These are phyloP conservation scores for Vitis riparia DNA, from an alignment of 164 flowering plant genomes.

Conservation along the genomic window DNA sequence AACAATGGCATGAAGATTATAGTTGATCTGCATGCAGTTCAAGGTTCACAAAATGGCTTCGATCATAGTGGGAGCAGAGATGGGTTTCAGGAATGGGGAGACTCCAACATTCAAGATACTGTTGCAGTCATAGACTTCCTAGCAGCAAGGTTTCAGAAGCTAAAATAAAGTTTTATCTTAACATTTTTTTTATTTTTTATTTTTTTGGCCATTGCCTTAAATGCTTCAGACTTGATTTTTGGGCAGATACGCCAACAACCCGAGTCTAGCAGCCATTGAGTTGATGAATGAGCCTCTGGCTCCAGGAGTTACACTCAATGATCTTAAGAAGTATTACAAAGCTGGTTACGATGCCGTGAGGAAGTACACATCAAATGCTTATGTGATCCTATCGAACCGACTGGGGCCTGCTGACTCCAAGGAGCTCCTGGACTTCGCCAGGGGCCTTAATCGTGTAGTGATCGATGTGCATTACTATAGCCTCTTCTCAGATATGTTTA, in stretches of 20 bases:
- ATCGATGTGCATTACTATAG: slow-evolving; percentile 32
- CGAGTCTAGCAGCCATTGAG: slow-evolving; percentile 25
- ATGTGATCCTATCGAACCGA: slow-evolving; percentile 24
- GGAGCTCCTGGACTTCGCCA: slow-evolving; percentile 19
- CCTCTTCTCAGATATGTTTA: slow-evolving; percentile 8
- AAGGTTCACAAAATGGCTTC: slow-evolving; percentile 26
- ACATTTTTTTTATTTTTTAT: background rate
- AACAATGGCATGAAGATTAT: slow-evolving; percentile 29
- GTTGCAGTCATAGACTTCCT: slow-evolving; percentile 25
- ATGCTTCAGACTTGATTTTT: background rate
- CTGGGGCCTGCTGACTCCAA: slow-evolving; percentile 12
- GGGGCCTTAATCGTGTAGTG: slow-evolving; percentile 4
- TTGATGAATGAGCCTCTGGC: slow-evolving; percentile 35
- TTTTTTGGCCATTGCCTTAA: too few species aligned
- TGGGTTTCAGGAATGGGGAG: slow-evolving; percentile 28
- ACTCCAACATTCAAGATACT: slow-evolving; percentile 11
- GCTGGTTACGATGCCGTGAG: slow-evolving; percentile 28
- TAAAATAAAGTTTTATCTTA: background rate
- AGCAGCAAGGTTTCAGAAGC: slow-evolving; percentile 12
- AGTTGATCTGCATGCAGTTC: slow-evolving; percentile 25
- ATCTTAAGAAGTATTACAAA: slow-evolving; percentile 15
- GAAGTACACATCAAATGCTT: slow-evolving; percentile 22
- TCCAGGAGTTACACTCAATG: slow-evolving; percentile 10
- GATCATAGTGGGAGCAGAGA: slow-evolving; percentile 26
- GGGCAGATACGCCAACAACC: slow-evolving; percentile 19